Base-by-base conservation (phyloP, 2,329 filamentous ascomycete species). In the Verticillium albo-atrum region DNA sequence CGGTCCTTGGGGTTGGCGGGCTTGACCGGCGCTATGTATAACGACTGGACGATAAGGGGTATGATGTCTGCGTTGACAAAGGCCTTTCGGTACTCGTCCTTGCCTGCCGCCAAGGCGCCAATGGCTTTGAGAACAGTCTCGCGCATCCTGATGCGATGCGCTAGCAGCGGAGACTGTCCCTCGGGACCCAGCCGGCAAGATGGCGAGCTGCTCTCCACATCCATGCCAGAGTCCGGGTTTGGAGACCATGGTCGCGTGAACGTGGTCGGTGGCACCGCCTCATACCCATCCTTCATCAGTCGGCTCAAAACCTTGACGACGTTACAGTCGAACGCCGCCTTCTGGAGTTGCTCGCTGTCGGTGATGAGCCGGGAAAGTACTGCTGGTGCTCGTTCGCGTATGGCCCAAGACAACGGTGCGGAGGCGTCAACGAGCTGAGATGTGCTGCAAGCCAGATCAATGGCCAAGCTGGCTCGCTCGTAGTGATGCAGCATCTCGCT, bases 41-140 rank as follows among this genome's bases (percentile, higher is more conserved):
- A 81, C 1, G 92, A 95, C 66, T 96, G 91, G 50, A 96, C 89
- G 56, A 98, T 88, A 69, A 89, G 92, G 1, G 87, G 83, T 52
- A 96, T 82, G 55, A 90, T 84, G n/a, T 92, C 91, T 66, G 91
- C 86, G 26, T 93, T 89, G 57, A 95, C 89, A 54, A 98, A 84
- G 0, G 84, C 82, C 69, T 96, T 96, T 51, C 93, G 84, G 68
- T 94, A 91, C 26, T 90, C 86, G 66, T 98, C 92, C 67, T 92
- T 92, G 66, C 89, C 89, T 3, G 90, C 86, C 2, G 90, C 86
- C 56, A 98, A 79, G 2, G 92, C 89, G n/a, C 90, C 90, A 59
- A 98, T 77, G 2, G 92, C 92, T 68, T 88, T 88, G 20, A 98
- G 76, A 1, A 88, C 84, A 55, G 85, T 88, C 72, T 94, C 90